Evolutionary conservation across 495 filamentous ascomycete species (phyloP), one percentile per base, ranked within the genome.

Genomic region (Aspergillus sclerotioniger): DNA sequence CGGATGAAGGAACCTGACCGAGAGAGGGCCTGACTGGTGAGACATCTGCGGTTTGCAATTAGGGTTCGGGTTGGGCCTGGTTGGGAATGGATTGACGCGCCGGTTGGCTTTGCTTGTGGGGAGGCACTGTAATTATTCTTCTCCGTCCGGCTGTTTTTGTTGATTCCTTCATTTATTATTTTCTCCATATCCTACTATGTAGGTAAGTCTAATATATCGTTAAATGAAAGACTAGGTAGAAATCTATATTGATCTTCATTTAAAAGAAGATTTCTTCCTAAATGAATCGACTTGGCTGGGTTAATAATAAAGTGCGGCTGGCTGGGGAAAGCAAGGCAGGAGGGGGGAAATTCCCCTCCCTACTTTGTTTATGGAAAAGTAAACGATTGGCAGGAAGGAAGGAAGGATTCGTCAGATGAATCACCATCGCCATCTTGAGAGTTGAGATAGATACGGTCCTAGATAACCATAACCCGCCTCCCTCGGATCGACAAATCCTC

Each of bases 11-110:
- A 32, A 50, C 12, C 47, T 31, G 47, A 16, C 46, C 46, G 28
- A 28, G 25, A 15, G 29, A 31, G 37, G 37, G 37, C 13, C 13
- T 41, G 17, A 12, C 3, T 46, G 55, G 55, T 58, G 55, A 58
- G 55, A 58, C 55, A 51, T 44, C 21, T 43, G 20, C 13, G 29
- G 55, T 58, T 52, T 58, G 33, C 47, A 48, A 44, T 58, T 46
- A 58, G 55, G 55, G 55, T 57, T 58, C 19, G 54, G 47, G 16
- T 25, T 16, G 47, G 9, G 4, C 47, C 47, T 50, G 28, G 25
- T 33, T 31, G 25, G 47, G 47, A 31, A 50, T 50, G 28, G 47
- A 50, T 50, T 50, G 47, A 32, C 47, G 37, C 12, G 37, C 5
- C 37, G 37, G 37, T n/a, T 41, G 1, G 13, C 13, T 41, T 41